phyloP scores from a whole-genome alignment of 192 early-diverging fungal species.

The Backusella luteola region DNA sequence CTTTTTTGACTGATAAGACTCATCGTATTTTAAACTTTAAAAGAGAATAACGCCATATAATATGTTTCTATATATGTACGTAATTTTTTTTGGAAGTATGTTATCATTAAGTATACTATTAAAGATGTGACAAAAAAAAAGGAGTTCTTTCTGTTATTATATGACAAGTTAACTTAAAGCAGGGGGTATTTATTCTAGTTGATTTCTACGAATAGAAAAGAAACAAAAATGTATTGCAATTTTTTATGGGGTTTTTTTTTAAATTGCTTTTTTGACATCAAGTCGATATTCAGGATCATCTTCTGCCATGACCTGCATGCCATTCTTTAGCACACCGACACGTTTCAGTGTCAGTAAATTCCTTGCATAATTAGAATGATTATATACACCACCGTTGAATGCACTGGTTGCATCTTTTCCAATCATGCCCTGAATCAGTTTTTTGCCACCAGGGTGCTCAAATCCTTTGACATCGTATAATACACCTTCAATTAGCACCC shows the following conservation, averaged over 20 bases:
- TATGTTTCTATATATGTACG: background rate
- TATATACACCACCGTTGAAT: slow-evolving; percentile 92
- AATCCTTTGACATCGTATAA: slow-evolving; percentile 80
- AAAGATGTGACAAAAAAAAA: background rate
- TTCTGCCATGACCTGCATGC: slow-evolving; percentile 37
- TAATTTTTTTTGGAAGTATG: background rate
- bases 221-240: background rate
- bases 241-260: background rate
- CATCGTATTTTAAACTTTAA: background rate
- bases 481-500: slow-evolving; percentile 80
- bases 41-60: background rate
- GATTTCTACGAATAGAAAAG: background rate
- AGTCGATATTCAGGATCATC: background rate
- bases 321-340: slow-evolving; percentile 58
- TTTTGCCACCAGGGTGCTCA: slow-evolving; percentile 86
- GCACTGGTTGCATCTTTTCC: slow-evolving; percentile 86
- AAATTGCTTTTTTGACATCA: background rate
- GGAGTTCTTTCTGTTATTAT: background rate
- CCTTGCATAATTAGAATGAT: slow-evolving; percentile 86
- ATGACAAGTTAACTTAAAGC: background rate
- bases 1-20: background rate
- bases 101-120: background rate
- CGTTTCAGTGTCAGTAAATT: slow-evolving; percentile 77
- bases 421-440: slow-evolving; percentile 63
- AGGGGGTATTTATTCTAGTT: background rate